These are phyloP conservation scores for Tulasnella sp. DNA, from an alignment of 768 basidiomycete genomes.

Conservation along the genomic window DNA sequence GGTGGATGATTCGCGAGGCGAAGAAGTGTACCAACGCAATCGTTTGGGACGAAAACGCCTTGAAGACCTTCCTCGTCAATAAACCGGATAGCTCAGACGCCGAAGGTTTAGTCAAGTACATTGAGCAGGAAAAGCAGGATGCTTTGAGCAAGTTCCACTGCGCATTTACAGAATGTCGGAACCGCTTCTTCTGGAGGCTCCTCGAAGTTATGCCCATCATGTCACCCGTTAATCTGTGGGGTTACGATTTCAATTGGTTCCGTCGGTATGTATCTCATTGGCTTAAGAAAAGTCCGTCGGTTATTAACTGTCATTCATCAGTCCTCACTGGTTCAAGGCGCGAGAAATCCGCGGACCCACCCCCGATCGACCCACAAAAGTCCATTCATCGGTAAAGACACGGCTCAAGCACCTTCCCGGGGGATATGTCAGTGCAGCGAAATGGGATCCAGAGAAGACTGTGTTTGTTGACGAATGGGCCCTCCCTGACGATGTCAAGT, in stretches of 20 bases:
- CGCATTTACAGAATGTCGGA: neutral
- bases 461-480: conserved; percentile 22
- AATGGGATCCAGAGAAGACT: neutral
- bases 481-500: neutral
- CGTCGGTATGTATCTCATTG: neutral
- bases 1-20: conserved; percentile 36
- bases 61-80: neutral
- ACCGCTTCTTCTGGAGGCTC: conserved; percentile 8
- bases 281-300: neutral
- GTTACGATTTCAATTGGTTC: neutral
- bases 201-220: neutral
- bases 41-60: conserved; percentile 12
- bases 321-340: conserved; percentile 3
- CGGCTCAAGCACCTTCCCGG: neutral
- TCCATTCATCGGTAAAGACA: conserved; percentile 23
- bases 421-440: conserved; percentile 4
- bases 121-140: conserved; percentile 19
- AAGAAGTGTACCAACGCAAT: conserved; percentile 8
- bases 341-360: neutral
- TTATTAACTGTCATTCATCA: neutral
- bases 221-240: neutral
- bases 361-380: neutral
- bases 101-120: conserved; percentile 14
- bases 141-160: conserved; percentile 24
- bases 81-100: conserved; percentile 1